A percentile compares a stretch with the other conserved stretches of the same genome.
phyloP scores from a whole-genome alignment of 2,329 filamentous ascomycete genomes.

The Fusarium sp. region DNA sequence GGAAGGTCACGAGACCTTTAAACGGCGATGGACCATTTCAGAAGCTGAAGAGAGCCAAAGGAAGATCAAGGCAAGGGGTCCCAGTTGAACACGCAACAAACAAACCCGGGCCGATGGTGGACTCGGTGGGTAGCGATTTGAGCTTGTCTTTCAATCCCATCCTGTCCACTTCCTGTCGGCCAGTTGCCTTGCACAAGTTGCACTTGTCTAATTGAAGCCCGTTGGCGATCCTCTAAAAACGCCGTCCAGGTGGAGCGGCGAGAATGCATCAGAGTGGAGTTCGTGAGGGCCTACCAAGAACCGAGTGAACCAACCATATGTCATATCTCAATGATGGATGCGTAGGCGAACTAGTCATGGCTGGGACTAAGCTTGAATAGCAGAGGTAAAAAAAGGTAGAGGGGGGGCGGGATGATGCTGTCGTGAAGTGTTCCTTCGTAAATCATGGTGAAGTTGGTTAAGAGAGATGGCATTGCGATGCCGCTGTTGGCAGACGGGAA shows the following conservation, averaged over 20 bases:
- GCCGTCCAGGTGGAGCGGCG: constrained; percentile 25
- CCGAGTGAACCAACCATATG: constrained; percentile 17
- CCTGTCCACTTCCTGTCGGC: not conserved
- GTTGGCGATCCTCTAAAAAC: constrained; percentile 26
- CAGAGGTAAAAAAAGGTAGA: constrained; percentile 8
- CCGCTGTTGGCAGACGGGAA: not conserved
- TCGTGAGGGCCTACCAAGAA: not conserved
- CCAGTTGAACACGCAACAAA: constrained; percentile 12
- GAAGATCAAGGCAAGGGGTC: constrained; percentile 15
- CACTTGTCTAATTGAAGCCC: constrained; percentile 29
- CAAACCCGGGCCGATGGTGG: constrained; percentile 21
- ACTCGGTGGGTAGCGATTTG: constrained; percentile 15
- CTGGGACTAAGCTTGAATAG: constrained; percentile 14
- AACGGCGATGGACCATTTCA: constrained; percentile 13
- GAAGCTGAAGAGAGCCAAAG: constrained; percentile 28
- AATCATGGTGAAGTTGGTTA: constrained; percentile 4
- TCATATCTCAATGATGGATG: not conserved
- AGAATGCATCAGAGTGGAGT: constrained; percentile 10
- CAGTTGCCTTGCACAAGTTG: not conserved
- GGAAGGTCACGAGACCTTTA: constrained; percentile 36
- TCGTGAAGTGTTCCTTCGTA: constrained; percentile 13
- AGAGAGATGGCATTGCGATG: not conserved
- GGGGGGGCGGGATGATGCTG: constrained; percentile 36
- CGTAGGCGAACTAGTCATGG: constrained; percentile 28
- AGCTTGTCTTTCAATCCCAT: constrained; percentile 29